Evolutionary conservation across 108 stramenopile genomes (phyloP), one percentile per base, ranked within the genome.

Genomic region (Fistulifera solaris): DNA sequence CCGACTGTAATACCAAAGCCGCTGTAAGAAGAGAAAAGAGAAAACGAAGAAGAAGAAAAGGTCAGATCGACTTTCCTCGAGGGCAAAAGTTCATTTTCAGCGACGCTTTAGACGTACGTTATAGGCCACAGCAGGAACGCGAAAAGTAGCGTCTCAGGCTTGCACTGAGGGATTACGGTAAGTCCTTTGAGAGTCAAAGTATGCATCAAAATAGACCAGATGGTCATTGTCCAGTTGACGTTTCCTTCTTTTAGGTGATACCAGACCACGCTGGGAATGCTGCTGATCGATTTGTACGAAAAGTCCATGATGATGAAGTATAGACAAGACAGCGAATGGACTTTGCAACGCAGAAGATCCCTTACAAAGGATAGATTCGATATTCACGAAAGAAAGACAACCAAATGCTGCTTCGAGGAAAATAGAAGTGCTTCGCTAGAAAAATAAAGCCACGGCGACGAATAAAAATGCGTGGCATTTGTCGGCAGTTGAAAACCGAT

Each of bases 1-100:
- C 98, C 98, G 0, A 91, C 98, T 31, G 98, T 99, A 47, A 99
- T 99, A 25, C 98, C 98, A 58, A 99, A 76, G 1, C 98, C 98
- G 71, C 77, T 94, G 75, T 57, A 62, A 52, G 23, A 35, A 35
- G 31, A 47, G 23, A 2, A 23, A 42, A 50, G 2, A 31, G 46
- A 51, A 65, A 15, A 31, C 14, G 58, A 52, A 35, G 8, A 35
- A 8, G 3, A 35, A 35, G 31, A 35, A 8, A 35, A 35, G 6
- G 6, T 3, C 31, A 35, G n/a, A 35, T 35, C 31, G 8, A 35
- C n/a, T n/a, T n/a, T 35, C 31, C 6, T 35, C 8, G 8, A 35
- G 6, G 31, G 8, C 31, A 35, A 8, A 35, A 35, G 8, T 35
- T 35, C 31, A 35, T 35, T 3, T 35, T 8, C 8, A 35, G 17